Evolutionary conservation across 768 basidiomycete species (phyloP), one percentile per base, ranked within the genome.

Genomic region (Lactarius psammicola): DNA sequence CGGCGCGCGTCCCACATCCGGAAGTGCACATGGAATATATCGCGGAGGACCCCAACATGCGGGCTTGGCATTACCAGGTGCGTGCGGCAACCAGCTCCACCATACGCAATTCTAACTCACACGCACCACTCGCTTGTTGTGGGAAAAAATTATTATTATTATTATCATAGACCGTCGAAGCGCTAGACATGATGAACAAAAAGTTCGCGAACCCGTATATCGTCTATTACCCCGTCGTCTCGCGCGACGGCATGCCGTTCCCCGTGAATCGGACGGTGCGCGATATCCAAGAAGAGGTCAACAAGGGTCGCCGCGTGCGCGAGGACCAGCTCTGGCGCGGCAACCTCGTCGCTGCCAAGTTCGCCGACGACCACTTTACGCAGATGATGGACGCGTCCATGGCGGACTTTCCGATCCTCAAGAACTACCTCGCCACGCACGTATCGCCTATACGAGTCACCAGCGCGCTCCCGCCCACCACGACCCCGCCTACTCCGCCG

Each of bases 1-100:
- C 77, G 36, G 77, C 85, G 55, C 85, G 87, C 60, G 83, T 90
- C 80, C 91, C 91, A 0, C 91, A 93, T 74, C 91, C 91, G 13
- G 90, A 92, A 75, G 84, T 90, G 49, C 85, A 89, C 73, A 93
- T 93, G 90, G 89, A 92, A 76, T 89, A 87, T 76, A 86, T 93
- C 70, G 89, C 88, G 72, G 89, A 92, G 76, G 82, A 84, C 60
- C 80, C 84, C 65, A 87, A 86, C 36, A 76, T 84, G 20, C 82
- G 85, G 64, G 84, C 86, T 18, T 92, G 90, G 90, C 83, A 84
- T 71, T 89, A 85, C 74, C 84, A 88, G 77, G 90, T 90, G 68
- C 71, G 80, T 75, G 31, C 56, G 23, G 44, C 61, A 26, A 58
- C n/a, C 54, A n/a, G 23, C 60, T 64, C 71, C 28, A 38, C 31